These are phyloP conservation scores for Malassezia nana DNA, from an alignment of 1,284 basidiomycete genomes.

Conservation along the genomic window DNA sequence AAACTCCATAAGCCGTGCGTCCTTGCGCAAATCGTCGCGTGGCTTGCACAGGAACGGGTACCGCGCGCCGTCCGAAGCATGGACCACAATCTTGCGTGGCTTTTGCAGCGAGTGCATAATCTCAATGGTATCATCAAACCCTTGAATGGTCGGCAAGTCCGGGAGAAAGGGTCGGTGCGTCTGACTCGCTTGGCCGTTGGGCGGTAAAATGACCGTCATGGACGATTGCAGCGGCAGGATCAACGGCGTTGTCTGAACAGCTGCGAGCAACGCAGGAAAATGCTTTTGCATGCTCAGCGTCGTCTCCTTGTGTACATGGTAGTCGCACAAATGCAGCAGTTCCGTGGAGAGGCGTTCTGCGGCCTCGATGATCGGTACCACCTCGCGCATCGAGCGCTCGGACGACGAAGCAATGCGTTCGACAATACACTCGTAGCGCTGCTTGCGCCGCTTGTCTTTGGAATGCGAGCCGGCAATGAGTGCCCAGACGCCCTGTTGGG, in stretches of 20 bases:
- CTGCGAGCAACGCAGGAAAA: slow-evolving; percentile 30
- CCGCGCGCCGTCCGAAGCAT: slow-evolving; percentile 67
- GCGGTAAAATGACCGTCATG: slow-evolving; percentile 69
- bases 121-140: slow-evolving; percentile 64
- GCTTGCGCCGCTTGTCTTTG: slow-evolving; percentile 58
- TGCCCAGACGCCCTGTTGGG: slow-evolving; percentile 86
- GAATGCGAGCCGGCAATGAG: slow-evolving; percentile 83
- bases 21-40: slow-evolving; percentile 93
- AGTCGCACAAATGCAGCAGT: slow-evolving; percentile 39
- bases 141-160: slow-evolving; percentile 63
- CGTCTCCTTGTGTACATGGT: slow-evolving; percentile 26
- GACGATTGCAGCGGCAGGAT: slow-evolving; percentile 80
- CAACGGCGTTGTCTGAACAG: slow-evolving; percentile 27
- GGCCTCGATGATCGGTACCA: slow-evolving; percentile 25
- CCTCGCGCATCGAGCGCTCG: slow-evolving; percentile 24
- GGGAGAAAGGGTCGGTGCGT: slow-evolving; percentile 72
- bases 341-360: slow-evolving; percentile 40
- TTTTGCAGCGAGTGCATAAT: slow-evolving; percentile 87
- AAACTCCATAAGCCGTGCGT: slow-evolving; percentile 95
- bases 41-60: slow-evolving; percentile 96
- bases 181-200: slow-evolving; percentile 50
- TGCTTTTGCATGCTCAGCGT: slow-evolving; percentile 29
- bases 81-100: slow-evolving; percentile 81
- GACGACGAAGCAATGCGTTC: slow-evolving; percentile 18
- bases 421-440: slow-evolving; percentile 61